phyloP scores from a whole-genome alignment of 73 alveolate species.

The Uronychia setigera region DNA sequence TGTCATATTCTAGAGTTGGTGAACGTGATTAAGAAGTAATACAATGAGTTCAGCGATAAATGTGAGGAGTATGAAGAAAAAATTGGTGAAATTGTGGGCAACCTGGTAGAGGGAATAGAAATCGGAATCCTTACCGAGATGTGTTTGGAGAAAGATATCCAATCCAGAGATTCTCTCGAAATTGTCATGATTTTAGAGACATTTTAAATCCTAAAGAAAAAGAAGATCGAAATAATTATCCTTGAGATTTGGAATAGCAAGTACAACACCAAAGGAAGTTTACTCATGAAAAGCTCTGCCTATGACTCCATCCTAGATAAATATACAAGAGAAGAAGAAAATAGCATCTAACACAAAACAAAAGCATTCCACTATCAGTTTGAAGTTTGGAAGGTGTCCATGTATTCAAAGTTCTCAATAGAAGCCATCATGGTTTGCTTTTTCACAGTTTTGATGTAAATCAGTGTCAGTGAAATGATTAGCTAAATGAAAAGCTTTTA shows the following conservation, averaged over 20 bases:
- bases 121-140: neutral
- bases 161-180: constrained; percentile 18
- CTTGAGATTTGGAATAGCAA: constrained; percentile 19
- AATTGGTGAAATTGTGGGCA: neutral
- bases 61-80: neutral
- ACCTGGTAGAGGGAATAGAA: neutral
- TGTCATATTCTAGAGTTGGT: neutral
- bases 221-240: constrained; percentile 23
- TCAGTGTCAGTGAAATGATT: neutral
- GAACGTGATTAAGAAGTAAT: neutral
- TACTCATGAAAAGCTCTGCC: constrained; percentile 2
- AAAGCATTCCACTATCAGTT: constrained; percentile 4
- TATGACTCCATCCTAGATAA: neutral
- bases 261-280: constrained; percentile 12
- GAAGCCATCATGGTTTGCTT: constrained; percentile 14
- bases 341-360: too few relatives aligned
- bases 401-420: constrained; percentile 6
- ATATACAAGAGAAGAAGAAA: neutral
- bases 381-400: constrained; percentile 24
- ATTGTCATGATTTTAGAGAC: neutral
- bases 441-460: neutral
- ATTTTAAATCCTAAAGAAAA: constrained; percentile 1
- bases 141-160: constrained; percentile 14
- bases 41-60: neutral
- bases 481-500: neutral